phyloP scores from a whole-genome alignment of 495 filamentous ascomycete genomes.

The Daldinia childiae region DNA sequence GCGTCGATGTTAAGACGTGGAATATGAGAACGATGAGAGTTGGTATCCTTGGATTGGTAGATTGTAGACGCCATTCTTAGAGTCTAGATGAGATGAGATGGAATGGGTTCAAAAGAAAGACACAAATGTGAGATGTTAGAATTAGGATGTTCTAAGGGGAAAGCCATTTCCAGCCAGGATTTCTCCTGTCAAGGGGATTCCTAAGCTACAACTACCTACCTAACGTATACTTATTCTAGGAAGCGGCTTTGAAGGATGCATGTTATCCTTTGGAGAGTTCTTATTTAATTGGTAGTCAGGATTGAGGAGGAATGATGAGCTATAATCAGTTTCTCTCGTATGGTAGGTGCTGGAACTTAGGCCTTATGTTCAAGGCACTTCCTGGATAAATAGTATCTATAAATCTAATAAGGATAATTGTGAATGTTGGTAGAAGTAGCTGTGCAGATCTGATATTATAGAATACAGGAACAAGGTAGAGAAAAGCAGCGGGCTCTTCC shows the following conservation, averaged over 20 bases:
- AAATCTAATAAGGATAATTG: too few species aligned
- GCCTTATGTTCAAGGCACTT: not conserved
- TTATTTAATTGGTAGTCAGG: not conserved
- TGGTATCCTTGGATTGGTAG: slow-evolving; percentile 26
- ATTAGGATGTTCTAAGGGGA: slow-evolving; percentile 6
- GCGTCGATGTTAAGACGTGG: slow-evolving; percentile 27
- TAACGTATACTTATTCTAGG: not conserved
- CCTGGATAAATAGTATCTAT: not conserved
- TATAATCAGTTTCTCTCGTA: not conserved
- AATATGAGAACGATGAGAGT: slow-evolving; percentile 23
- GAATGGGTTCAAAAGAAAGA: slow-evolving; percentile 6
- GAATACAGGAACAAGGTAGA: not conserved
- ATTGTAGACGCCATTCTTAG: slow-evolving; percentile 36
- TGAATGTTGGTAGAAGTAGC: not conserved
- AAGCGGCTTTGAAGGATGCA: slow-evolving; percentile 8
- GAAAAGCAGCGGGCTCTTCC: not conserved
- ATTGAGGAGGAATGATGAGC: not conserved
- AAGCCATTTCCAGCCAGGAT: slow-evolving; percentile 12
- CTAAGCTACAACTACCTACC: slow-evolving; percentile 3
- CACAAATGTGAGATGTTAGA: not conserved
- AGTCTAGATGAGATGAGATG: slow-evolving; percentile 8
- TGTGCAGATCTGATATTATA: not conserved
- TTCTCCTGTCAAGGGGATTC: not conserved
- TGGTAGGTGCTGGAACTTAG: not conserved
- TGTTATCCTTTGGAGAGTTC: not conserved